Base-by-base conservation (phyloP, 495 filamentous ascomycete genomes). In the Gamarada debralockiae region DNA sequence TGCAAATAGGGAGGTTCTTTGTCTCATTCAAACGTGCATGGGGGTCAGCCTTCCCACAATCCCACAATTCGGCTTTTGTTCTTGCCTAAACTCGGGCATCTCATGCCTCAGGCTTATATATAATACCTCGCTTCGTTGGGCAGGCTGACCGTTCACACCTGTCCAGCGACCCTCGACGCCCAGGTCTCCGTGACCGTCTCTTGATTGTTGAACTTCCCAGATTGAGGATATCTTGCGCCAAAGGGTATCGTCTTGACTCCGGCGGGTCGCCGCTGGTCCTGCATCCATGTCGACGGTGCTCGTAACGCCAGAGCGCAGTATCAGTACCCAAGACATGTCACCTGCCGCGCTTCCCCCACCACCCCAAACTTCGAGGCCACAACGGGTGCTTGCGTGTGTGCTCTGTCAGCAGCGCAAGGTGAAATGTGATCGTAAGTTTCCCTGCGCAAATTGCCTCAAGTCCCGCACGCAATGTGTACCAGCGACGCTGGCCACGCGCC, bases 331-430 rank as follows among this genome's bases (percentile, higher is more conserved):
- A 10, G 44, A 44, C 17, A 49, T 44, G 41, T 42, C 60, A 41
- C 33, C 52, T 24, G 22, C 18, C 27, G 45, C 53, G 22, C 50
- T 39, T 31, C 31, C 47, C 31, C 31, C n/a, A 17, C n/a, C n/a
- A n/a, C 39, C 57, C 41, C 50, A 39, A 27, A 31, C 61, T 27
- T 50, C 53, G 37, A 71, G 70, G 57, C 55, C 69, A 33, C 70
- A 65, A 53, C 69, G 79, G 25, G 50, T 61, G 34, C 76, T 77
- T 59, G 83, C 82, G 23, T 86, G 83, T 55, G 75, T 83, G 23
- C 65, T 81, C 40, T 87, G 83, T 57, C 77, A 82, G 57, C 78
- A 78, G 50, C 73, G 82, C 43, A 87, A 86, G 65, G 81, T 87
- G 41, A 79, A 78, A 55, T 87, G 83, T 65, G 80, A 86, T 63